phyloP scores from a whole-genome alignment of 768 basidiomycete species.

The Sporobolomyces phaffii region DNA sequence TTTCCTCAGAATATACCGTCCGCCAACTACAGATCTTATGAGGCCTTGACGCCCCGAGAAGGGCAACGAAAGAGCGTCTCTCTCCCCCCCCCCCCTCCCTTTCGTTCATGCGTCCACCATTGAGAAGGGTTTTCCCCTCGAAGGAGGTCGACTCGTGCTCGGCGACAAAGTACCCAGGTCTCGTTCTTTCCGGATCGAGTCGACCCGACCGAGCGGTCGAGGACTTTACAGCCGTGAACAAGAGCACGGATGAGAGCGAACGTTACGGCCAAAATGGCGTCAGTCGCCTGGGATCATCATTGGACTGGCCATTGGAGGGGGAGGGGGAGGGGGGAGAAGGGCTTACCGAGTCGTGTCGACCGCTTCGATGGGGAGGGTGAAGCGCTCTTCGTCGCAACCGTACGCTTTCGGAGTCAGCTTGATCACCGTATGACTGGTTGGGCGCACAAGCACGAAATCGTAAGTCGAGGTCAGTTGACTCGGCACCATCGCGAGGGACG shows the following conservation, averaged over 20 bases:
- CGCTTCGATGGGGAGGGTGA: slow-evolving; percentile 79
- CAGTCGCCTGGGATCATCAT: not conserved
- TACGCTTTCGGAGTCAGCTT: slow-evolving; percentile 97
- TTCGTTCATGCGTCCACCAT: too few relatives aligned
- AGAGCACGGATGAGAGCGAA: too few relatives aligned
- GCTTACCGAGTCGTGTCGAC: slow-evolving; percentile 78
- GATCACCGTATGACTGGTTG: slow-evolving; percentile 73
- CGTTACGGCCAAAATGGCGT: not conserved
- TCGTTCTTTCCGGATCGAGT: slow-evolving; percentile 15
- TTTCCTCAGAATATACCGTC: too few relatives aligned
- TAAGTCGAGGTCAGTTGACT: too few relatives aligned
- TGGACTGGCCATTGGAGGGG: not conserved
- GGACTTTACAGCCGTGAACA: too few relatives aligned
- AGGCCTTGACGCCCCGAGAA: too few relatives aligned
- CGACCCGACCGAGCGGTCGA: not conserved
- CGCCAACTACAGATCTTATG: too few relatives aligned
- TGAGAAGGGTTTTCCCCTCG: not conserved
- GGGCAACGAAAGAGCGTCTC: too few relatives aligned
- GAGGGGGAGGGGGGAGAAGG: not conserved
- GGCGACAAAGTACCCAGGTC: slow-evolving; percentile 20
- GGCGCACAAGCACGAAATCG: not conserved
- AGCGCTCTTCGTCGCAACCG: slow-evolving; percentile 88
- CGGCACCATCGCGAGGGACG: too few relatives aligned
- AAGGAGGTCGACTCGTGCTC: slow-evolving; percentile 19
- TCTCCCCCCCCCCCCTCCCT: too few relatives aligned